Evolutionary conservation across 2,329 filamentous ascomycete species (phyloP).

Genomic region (Alternaria hordeiaustralica): DNA sequence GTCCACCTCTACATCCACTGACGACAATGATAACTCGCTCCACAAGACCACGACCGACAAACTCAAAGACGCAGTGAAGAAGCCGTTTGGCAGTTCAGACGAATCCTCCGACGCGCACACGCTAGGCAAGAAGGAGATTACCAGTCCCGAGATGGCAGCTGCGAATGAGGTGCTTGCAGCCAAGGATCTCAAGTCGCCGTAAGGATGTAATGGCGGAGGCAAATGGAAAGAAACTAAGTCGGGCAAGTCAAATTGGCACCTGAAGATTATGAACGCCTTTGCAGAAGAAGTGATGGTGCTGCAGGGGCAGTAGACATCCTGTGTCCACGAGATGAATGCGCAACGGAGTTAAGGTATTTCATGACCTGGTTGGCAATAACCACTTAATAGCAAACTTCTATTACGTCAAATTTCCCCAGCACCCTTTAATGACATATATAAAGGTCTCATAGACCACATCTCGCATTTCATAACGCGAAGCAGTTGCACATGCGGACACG

Average conservation of each 20-base stretch:
- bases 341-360: neutral
- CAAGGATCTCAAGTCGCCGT: constrained; percentile 8
- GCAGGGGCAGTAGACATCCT: neutral
- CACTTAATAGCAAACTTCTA: neutral
- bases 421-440: neutral
- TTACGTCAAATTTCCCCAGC: neutral
- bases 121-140: constrained; percentile 1
- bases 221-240: neutral
- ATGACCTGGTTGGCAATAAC: neutral
- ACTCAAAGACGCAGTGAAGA: constrained; percentile 16
- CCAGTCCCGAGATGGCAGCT: constrained; percentile 9
- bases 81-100: constrained; percentile 5
- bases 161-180: constrained; percentile 11
- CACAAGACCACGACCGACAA: constrained; percentile 9
- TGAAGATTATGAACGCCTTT: neutral
- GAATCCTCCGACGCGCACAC: neutral
- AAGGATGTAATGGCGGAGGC: neutral
- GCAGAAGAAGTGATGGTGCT: neutral
- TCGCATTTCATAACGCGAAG: neutral
- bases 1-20: neutral
- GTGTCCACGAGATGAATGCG: neutral
- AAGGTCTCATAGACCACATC: neutral
- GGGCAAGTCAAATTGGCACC: neutral
- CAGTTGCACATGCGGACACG: neutral
- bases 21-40: neutral